These are phyloP conservation scores for Tympanopsis confertula DNA, from an alignment of 2,329 filamentous ascomycete species.

Conservation along the genomic window DNA sequence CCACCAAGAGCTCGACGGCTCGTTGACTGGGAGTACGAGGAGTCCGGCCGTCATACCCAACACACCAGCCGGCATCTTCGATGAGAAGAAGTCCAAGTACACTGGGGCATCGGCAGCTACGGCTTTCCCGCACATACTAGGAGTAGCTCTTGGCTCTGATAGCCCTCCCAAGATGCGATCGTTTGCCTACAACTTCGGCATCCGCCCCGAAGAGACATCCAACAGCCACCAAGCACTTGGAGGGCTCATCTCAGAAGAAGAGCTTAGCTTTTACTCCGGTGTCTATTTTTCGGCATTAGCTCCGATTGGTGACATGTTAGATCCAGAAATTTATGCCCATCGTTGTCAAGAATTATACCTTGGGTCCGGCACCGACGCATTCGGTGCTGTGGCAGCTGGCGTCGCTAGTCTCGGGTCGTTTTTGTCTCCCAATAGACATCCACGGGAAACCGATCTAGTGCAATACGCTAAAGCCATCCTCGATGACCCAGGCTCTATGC, in stretches of 20 bases:
- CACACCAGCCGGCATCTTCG: slow-evolving; percentile 12
- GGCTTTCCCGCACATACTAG: slow-evolving; percentile 15
- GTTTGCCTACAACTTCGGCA: slow-evolving; percentile 17
- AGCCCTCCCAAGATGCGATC: slow-evolving; percentile 12
- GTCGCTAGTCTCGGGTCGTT: slow-evolving; percentile 15
- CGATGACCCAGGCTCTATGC: slow-evolving; percentile 15
- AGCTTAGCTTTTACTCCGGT: slow-evolving; percentile 10
- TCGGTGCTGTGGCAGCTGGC: slow-evolving; percentile 15
- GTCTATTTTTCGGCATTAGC: slow-evolving; percentile 11
- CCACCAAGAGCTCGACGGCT: no score
- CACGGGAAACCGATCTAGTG: slow-evolving; percentile 13
- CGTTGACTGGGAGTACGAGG: slow-evolving; percentile 7
- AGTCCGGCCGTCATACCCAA: slow-evolving; percentile 5
- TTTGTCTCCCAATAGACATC: slow-evolving; percentile 10
- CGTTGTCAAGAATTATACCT: slow-evolving; percentile 14
- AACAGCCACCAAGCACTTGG: slow-evolving; percentile 10
- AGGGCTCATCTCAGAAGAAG: slow-evolving; percentile 11
- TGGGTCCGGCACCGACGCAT: slow-evolving; percentile 6
- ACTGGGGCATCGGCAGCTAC: slow-evolving; percentile 15
- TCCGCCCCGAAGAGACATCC: slow-evolving; percentile 8
- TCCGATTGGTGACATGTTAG: slow-evolving; percentile 11
- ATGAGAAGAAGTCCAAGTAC: slow-evolving; percentile 13
- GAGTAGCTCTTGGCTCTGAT: slow-evolving; percentile 6
- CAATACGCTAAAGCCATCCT: slow-evolving; percentile 17
- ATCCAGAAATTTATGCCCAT: slow-evolving; percentile 12